Evolutionary conservation across 2,329 filamentous ascomycete genomes (phyloP), one percentile per base, ranked within the genome.

Genomic region (Dissoconium aciculare): DNA sequence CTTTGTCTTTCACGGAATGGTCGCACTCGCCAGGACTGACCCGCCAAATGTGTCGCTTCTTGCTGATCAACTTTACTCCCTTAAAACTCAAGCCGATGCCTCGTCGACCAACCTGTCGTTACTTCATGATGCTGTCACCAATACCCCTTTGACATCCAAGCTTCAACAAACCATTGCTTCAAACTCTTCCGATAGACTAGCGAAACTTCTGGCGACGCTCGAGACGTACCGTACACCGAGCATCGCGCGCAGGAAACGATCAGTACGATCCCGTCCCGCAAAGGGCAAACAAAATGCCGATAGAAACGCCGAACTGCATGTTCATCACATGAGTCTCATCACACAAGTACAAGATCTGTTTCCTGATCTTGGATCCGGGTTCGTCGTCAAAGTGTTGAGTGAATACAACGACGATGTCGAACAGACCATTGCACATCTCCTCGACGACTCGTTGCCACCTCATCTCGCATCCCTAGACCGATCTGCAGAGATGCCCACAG

Each of bases 301-400:
- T 8, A 44, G 55, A 13, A 46, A 58, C 29, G 57, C 55, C 5
- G 61, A 66, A 26, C 60, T 85, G 17, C 81, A 89, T 47, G 60
- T 87, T 13, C 83, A 93, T 54, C 74, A 67, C 25, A 78, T 91
- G 71, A 85, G 78, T 44, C 71, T 87, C 28, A 73, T 95, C 30
- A 78, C 78, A 0, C 82, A 91, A 52, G 67, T 98, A n/a, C 84
- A 93, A 50, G 87, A 98, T 49, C 63, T 95, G 0, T 94, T 95
- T 48, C 83, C 87, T 0, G 73, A 92, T 39, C 62, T 95, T 6
- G 84, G 85, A 4, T 76, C 80, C 3, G 80, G 69, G 0, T 95
- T 93, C 49, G 63, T 95, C 11, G 66, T 80, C 11, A 78, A 70
- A 44, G 65, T 92, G 6, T 64, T 94, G 14, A 78, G 87, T 45